Conservation (phyloP, 176 grass and related monocot genomes). For the Rhynchospora pubera region DNA sequence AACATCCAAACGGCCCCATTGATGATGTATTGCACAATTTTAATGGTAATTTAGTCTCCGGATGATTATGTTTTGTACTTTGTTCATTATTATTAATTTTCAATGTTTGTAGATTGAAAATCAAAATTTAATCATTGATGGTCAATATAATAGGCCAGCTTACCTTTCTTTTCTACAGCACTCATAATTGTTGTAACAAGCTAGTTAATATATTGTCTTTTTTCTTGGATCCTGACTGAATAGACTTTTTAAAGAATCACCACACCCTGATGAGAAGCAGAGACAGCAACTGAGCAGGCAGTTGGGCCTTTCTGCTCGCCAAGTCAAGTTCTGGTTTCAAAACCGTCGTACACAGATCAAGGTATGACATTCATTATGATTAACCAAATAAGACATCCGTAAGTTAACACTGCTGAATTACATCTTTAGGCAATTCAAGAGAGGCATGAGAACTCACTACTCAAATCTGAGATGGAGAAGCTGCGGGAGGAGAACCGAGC, state of each 20-base stretch:
- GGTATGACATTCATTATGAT: slow-evolving; percentile 26
- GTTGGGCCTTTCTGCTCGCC: slow-evolving; percentile 56
- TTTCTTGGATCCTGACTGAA: not conserved
- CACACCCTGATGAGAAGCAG: slow-evolving; percentile 87
- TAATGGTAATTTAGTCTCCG: not conserved
- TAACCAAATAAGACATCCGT: not conserved
- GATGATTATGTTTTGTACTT: not conserved
- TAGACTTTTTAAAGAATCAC: slow-evolving; percentile 75
- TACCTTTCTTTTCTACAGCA: not conserved
- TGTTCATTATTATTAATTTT: not conserved
- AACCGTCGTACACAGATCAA: slow-evolving; percentile 85
- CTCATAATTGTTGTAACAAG: not conserved
- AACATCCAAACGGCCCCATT: no score
- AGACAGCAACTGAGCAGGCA: slow-evolving; percentile 62
- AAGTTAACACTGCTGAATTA: not conserved
- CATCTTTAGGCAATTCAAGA: slow-evolving; percentile 57
- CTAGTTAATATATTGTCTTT: not conserved
- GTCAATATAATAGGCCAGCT: not conserved
- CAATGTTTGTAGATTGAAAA: not conserved
- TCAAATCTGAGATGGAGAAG: slow-evolving; percentile 78
- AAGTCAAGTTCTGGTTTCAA: slow-evolving; percentile 99
- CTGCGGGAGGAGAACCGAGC: slow-evolving; percentile 56
- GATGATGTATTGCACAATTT: not conserved
- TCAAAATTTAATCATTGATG: not conserved
- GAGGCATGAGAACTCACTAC: slow-evolving; percentile 73